Conservation (phyloP, 805 yeast genomes). For the Pichia paraexigua region DNA sequence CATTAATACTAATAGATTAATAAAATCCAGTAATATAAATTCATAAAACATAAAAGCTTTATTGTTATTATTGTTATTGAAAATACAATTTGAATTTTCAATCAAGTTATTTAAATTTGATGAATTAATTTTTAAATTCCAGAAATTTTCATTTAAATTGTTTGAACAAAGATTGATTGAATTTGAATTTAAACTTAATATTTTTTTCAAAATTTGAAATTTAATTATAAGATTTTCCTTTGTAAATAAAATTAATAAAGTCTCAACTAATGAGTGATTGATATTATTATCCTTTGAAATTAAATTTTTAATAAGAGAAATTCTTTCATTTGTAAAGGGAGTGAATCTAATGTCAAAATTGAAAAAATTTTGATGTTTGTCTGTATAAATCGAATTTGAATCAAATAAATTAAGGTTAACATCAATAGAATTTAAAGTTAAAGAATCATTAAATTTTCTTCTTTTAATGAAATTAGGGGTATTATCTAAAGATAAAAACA, state of each 20-base stretch:
- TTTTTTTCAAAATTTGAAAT: conserved; percentile 3
- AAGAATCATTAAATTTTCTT: background rate
- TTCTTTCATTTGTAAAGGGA: background rate
- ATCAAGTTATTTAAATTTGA: background rate
- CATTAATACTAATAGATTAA: background rate
- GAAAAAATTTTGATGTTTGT: background rate
- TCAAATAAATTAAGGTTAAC: background rate
- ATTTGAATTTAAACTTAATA: background rate
- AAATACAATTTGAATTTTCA: background rate
- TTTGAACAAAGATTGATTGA: background rate
- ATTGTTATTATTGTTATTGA: no score
- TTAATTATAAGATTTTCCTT: background rate
- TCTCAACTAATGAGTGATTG: background rate
- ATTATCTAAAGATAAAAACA: background rate
- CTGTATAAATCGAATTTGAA: background rate
- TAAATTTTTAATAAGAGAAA: background rate
- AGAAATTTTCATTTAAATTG: background rate
- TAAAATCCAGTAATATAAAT: background rate
- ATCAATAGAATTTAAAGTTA: background rate
- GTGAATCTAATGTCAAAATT: background rate
- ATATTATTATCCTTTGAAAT: background rate
- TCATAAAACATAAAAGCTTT: background rate
- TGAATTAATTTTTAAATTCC: background rate
- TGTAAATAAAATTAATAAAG: background rate
- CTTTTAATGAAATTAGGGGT: background rate